Percentiles rank a stretch among this genome's conserved stretches.
phyloP scores from a whole-genome alignment of 352 stramenopile species.

The Halophytophthora batemanensis region DNA sequence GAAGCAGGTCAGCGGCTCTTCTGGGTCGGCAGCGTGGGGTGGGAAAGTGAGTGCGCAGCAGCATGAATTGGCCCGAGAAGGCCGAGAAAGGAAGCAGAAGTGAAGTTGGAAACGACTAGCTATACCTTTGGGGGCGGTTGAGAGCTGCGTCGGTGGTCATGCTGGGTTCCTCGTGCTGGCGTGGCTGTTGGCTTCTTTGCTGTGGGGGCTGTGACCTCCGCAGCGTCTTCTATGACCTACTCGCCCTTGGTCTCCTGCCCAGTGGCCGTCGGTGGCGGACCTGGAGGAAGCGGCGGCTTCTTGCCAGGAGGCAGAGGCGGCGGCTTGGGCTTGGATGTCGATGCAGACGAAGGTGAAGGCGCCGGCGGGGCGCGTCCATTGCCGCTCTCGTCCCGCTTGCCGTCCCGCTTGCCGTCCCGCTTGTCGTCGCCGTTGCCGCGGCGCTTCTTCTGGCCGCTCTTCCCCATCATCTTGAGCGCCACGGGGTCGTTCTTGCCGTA shows the following conservation, averaged over 20 bases:
- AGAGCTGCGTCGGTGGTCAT: no score
- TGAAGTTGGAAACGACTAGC: no score
- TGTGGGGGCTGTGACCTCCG: no score
- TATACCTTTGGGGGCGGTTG: no score
- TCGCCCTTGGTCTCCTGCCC: constrained; percentile 22
- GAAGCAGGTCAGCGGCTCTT: no score
- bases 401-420: constrained; percentile 16
- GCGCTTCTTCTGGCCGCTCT: constrained; percentile 22
- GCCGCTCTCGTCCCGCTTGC: constrained; percentile 10
- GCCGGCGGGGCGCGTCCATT: constrained; percentile 21
- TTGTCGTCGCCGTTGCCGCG: constrained; percentile 22
- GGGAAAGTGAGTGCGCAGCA: no score
- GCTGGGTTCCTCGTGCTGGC: no score
- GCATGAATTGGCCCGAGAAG: no score
- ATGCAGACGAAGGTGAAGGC: constrained; percentile 22
- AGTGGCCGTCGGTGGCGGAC: constrained; percentile 36
- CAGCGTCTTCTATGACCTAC: constrained; percentile 21
- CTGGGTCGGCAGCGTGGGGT: background rate
- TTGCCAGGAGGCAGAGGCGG: constrained; percentile 47
- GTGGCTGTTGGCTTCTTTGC: no score
- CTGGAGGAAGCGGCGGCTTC: constrained; percentile 64
- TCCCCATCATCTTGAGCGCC: constrained; percentile 85
- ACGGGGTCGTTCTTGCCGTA: constrained; percentile 94
- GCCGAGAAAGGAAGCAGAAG: no score
- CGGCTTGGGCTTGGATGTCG: constrained; percentile 45